These are phyloP conservation scores for Eimeria maxima DNA, from an alignment of 169 alveolate genomes.

Conservation along the genomic window DNA sequence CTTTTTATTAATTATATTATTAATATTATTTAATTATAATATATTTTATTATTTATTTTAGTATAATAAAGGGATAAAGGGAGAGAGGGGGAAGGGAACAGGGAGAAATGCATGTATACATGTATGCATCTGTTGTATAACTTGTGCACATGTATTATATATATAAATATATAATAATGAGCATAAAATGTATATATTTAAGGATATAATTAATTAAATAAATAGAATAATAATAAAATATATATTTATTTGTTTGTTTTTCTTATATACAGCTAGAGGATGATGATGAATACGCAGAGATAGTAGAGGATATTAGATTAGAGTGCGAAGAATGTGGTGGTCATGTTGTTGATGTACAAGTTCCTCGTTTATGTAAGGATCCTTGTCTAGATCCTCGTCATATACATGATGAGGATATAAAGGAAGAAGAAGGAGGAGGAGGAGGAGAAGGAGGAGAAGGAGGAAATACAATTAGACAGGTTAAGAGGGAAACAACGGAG, in stretches of 20 bases:
- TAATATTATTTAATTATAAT: too few species aligned
- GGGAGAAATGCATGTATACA: background rate
- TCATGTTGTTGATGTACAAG: slow-evolving; percentile 90
- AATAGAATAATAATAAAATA: background rate
- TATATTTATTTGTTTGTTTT: background rate
- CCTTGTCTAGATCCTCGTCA: slow-evolving; percentile 53
- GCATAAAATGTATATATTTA: background rate
- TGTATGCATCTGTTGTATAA: too few species aligned
- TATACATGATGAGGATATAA: background rate
- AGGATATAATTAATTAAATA: background rate
- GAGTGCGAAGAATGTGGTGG: slow-evolving; percentile 92
- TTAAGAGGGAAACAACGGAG: background rate
- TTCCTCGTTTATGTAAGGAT: slow-evolving; percentile 87
- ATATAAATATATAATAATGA: background rate
- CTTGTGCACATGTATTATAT: background rate
- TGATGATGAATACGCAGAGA: slow-evolving; percentile 92
- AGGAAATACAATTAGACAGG: background rate
- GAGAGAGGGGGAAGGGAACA: background rate
- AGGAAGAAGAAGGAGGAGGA: background rate
- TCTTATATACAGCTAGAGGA: slow-evolving; percentile 86
- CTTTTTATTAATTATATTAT: too few species aligned
- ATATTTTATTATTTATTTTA: too few species aligned
- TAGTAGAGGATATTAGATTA: slow-evolving; percentile 91
- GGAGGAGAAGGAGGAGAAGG: background rate
- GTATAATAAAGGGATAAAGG: too few species aligned